Evolutionary conservation across 768 basidiomycete genomes (phyloP).

Genomic region (Amanita rubescens): DNA sequence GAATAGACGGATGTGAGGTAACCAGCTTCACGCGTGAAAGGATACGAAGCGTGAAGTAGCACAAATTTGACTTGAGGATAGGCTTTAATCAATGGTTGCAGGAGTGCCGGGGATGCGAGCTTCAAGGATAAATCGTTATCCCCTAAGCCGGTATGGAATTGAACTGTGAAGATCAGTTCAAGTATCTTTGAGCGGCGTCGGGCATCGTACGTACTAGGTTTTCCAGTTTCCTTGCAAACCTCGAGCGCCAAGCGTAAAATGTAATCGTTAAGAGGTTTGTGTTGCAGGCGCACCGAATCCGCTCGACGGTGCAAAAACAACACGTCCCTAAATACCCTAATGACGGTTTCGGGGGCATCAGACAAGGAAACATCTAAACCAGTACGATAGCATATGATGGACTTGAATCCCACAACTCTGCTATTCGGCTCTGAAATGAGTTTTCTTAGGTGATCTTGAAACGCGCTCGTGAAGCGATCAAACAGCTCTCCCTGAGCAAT

Average conservation of each 20-base stretch:
- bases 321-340: constrained; percentile 24
- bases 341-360: constrained; percentile 19
- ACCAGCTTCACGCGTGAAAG: constrained; percentile 70
- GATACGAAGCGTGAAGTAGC: constrained; percentile 72
- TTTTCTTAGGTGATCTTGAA: constrained; percentile 29
- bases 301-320: constrained; percentile 27
- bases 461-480: constrained; percentile 25
- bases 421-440: constrained; percentile 29
- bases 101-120: constrained; percentile 52
- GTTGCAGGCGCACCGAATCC: constrained; percentile 41
- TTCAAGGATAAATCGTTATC: constrained; percentile 61
- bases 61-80: constrained; percentile 56
- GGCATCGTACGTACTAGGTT: constrained; percentile 42
- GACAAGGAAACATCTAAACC: constrained; percentile 48
- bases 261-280: constrained; percentile 61
- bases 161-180: constrained; percentile 37
- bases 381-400: constrained; percentile 70
- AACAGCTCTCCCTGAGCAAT: constrained; percentile 24
- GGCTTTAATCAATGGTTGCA: constrained; percentile 63
- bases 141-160: constrained; percentile 80
- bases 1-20: constrained; percentile 65
- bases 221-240: constrained; percentile 42
- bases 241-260: constrained; percentile 50
- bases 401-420: constrained; percentile 65
- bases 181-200: constrained; percentile 1